Base-by-base conservation (phyloP, 106 monocot genomes). In the Triglochin maritima region DNA sequence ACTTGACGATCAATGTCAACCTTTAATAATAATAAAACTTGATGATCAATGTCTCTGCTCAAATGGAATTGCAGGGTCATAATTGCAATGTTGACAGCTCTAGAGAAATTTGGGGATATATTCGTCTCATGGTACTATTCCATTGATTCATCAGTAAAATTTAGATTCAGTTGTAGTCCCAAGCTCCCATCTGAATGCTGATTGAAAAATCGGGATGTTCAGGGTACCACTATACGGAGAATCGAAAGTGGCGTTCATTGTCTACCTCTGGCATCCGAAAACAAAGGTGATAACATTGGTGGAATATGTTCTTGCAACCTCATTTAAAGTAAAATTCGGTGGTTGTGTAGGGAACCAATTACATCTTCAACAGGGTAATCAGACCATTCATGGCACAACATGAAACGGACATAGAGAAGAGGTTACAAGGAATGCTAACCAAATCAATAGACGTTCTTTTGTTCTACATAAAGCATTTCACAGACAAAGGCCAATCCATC, bases 391-490 rank as follows among this genome's bases (percentile, higher is more conserved):
- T 78, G 49, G 65, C 66, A 17, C 75, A 79, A 16, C 78, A 85
- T 50, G 83, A 89, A 59, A 80, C 76, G 2, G 64, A 76, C 46
- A 83, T 89, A 51, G 83, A 89, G 17, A 66, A 71, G 65, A 82
- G 76, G 61, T 49, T 89, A 14, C 50, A 56, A 5, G 44, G 69
- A n/a, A 49, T 85, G 58, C 66, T 80, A 66, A 75, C 77, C 7
- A 85, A 79, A 41, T 73, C 85, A 3, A 78, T 72, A 4, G 74
- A 81, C 17, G 10, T 89, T 42, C 56, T 89, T 8, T 2, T 83
- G 11, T 85, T 85, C 55, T 89, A 89, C 68, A 46, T 89, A 57
- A 82, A 76, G 59, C 83, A 83, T 57, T 85, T 83, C 53, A 73
- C 78, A 4, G 85, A 85, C 16, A 76, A 79, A 62, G 85, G 89